phyloP scores from a whole-genome alignment of 805 yeast species.

The Cyberlindnera samutprakarnensis region DNA sequence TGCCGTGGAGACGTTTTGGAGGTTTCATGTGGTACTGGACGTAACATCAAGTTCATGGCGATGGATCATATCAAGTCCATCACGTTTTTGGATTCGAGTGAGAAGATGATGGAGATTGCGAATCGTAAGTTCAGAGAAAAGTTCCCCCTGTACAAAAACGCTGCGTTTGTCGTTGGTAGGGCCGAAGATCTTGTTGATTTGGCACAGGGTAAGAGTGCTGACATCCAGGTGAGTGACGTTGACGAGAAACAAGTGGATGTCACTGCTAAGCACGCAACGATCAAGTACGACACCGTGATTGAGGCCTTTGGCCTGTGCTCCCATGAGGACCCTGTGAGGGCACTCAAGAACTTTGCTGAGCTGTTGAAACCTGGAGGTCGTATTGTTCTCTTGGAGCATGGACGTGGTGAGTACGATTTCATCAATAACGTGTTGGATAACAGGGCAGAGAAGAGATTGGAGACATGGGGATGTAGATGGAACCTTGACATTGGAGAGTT shows the following conservation, averaged over 20 bases:
- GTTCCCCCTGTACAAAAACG: constrained; percentile 63
- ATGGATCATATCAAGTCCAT: constrained; percentile 56
- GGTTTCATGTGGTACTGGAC: constrained; percentile 93
- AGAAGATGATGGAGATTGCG: constrained; percentile 78
- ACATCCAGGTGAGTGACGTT: constrained; percentile 16
- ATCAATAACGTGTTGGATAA: constrained; percentile 76
- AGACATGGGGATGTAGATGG: constrained; percentile 97
- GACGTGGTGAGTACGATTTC: constrained; percentile 73
- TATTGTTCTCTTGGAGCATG: constrained; percentile 84
- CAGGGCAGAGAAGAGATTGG: constrained; percentile 74
- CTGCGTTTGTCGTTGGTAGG: constrained; percentile 82
- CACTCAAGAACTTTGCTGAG: constrained; percentile 63
- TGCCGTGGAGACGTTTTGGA: constrained; percentile 86
- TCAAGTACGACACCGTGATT: constrained; percentile 82
- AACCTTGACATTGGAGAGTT: constrained; percentile 88
- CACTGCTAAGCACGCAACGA: constrained; percentile 22
- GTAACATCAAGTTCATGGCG: constrained; percentile 74
- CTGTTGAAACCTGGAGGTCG: constrained; percentile 86
- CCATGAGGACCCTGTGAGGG: constrained; percentile 85
- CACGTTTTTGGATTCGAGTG: constrained; percentile 81
- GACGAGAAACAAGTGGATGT: constrained; percentile 19
- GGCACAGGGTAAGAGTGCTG: constrained; percentile 29
- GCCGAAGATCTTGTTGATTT: constrained; percentile 73
- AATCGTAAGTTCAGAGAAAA: constrained; percentile 60
- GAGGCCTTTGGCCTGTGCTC: constrained; percentile 97